Conservation (phyloP, 345 rosid species). For the Theobroma cacao region DNA sequence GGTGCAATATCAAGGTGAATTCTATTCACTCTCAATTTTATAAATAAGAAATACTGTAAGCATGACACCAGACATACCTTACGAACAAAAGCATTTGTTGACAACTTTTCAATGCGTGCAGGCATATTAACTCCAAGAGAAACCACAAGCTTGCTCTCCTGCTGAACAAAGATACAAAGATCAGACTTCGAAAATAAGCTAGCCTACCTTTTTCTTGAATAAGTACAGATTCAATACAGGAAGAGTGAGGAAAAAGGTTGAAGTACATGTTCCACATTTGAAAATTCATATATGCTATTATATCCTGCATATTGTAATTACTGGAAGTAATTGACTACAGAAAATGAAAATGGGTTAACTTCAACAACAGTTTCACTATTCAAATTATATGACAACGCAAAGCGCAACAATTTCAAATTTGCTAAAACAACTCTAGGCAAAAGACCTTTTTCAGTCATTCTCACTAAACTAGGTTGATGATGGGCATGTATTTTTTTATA, state of each 20-base stretch:
- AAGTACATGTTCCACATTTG: background rate
- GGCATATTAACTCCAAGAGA: slow-evolving; percentile 33
- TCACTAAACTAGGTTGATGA: background rate
- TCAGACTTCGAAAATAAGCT: background rate
- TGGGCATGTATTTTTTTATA: background rate
- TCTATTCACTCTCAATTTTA: background rate
- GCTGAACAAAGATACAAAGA: background rate
- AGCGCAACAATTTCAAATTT: background rate
- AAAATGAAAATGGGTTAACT: background rate
- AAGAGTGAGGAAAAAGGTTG: background rate
- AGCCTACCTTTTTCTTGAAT: background rate
- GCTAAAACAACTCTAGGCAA: background rate
- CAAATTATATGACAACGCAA: background rate
- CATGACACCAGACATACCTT: slow-evolving; percentile 47
- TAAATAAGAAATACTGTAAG: background rate
- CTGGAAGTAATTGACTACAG: background rate
- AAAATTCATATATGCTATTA: background rate
- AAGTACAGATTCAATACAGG: background rate
- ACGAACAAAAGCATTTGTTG: slow-evolving; percentile 53
- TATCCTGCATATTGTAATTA: background rate
- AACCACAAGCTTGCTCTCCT: slow-evolving; percentile 46
- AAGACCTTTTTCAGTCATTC: too few relatives aligned
- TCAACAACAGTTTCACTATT: background rate
- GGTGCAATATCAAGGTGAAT: background rate
- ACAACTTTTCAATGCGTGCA: slow-evolving; percentile 43